Base-by-base conservation (phyloP, 352 stramenopile genomes). In the Phytophthora sp. region DNA sequence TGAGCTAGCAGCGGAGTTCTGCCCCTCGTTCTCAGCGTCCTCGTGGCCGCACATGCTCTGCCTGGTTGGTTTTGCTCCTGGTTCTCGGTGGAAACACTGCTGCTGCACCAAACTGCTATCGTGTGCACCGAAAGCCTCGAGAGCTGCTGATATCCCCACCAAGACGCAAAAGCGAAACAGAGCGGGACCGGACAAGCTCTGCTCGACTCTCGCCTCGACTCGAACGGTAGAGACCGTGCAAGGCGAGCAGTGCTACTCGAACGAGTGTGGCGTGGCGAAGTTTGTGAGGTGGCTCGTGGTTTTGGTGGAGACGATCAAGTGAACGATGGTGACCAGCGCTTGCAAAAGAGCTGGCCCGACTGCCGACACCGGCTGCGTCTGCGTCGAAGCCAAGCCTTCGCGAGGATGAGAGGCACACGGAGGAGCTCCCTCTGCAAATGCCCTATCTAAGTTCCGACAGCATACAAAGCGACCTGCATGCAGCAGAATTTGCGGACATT, bases 291-390 rank as follows among this genome's bases (percentile, higher is more conserved):
- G 53, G 15, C 39, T 37, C 41, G 43, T 26, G 32, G 12, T 71
- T 67, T 71, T 71, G 62, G 62, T 71, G 55, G 62, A 71, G 62
- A 67, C 62, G 55, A 37, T 53, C 52, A 54, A 31, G 52, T 56
- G 46, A 66, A 44, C 43, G 20, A 18, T 37, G 15, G 21, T 42
- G 42, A 43, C 20, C 34, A 46, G 24, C 35, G 24, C 7, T 30
- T 46, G 46, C 30, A 30, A n/a, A n/a, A n/a, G n/a, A n/a, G n/a
- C 20, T 39, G n/a, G 39, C 24, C 54, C 12, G 31, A 55, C 42
- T 59, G 61, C 46, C 46, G 46, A 37, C 59, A 37, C 46, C 60
- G 57, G 60, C 53, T 63, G 51, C 52, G 27, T 28, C 11, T 26
- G 42, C 32, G 52, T 62, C 62, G 59, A 67, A 67, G 51, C 58